A percentile compares a stretch with the other conserved stretches of the same genome.
Evolutionary conservation across 2,329 filamentous ascomycete genomes (phyloP).

Genomic region (Byssochlamys sp.): DNA sequence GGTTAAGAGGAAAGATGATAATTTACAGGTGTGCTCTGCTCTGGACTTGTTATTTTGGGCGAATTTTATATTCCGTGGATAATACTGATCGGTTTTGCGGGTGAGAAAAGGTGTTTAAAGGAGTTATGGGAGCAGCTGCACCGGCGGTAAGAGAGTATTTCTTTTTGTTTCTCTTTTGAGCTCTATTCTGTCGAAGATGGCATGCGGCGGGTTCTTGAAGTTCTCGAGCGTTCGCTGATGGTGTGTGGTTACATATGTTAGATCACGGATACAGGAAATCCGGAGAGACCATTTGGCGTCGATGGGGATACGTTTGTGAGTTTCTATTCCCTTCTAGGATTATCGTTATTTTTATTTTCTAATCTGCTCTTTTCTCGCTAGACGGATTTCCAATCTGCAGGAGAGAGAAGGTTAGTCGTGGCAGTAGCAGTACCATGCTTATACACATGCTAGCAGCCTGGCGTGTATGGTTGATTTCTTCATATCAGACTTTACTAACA

Average conservation of each 20-base stretch:
- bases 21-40: slow-evolving; percentile 1
- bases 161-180: not conserved
- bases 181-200: not conserved
- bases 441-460: too few species aligned
- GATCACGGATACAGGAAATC: slow-evolving; percentile 11
- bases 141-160: not conserved
- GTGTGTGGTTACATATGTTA: not conserved
- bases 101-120: not conserved
- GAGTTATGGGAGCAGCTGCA: not conserved
- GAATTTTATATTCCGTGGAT: not conserved
- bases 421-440: too few species aligned
- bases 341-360: not conserved
- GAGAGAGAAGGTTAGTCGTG: slow-evolving; percentile 11
- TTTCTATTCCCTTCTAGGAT: not conserved
- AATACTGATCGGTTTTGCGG: not conserved
- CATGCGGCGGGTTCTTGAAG: too few species aligned
- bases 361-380: slow-evolving; percentile 1
- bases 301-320: slow-evolving; percentile 16
- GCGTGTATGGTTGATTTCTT: too few species aligned
- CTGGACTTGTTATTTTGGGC: not conserved
- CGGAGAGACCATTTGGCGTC: slow-evolving; percentile 13
- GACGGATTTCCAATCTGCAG: slow-evolving; percentile 12
- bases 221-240: not conserved
- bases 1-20: slow-evolving; percentile 1
- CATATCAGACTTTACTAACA: not conserved